Percentiles rank a stretch among this genome's conserved stretches.
These are phyloP conservation scores for Ophiostoma sp. DNA, from an alignment of 2,329 filamentous ascomycete genomes.

Conservation along the genomic window DNA sequence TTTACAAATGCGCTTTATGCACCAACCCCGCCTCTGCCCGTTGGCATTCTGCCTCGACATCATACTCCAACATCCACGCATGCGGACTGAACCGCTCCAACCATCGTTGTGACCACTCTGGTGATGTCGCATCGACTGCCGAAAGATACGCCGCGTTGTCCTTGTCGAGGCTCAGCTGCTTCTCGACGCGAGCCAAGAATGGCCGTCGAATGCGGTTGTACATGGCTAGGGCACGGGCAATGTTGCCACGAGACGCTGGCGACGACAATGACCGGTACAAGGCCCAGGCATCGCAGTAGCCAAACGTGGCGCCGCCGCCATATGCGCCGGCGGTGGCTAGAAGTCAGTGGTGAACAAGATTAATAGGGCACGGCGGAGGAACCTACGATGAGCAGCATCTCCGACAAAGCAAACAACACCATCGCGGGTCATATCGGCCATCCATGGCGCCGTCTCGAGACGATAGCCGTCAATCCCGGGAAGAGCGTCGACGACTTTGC, in stretches of 20 bases:
- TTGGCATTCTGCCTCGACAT: constrained; percentile 22
- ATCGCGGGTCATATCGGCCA: constrained; percentile 18
- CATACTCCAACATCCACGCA: constrained; percentile 22
- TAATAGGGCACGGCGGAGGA: too few species aligned
- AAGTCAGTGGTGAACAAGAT: not conserved
- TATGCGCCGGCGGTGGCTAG: constrained; percentile 22
- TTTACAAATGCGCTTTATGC: not conserved
- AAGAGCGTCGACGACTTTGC: constrained; percentile 9
- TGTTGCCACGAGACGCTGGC: constrained; percentile 1
- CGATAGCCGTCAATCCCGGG: constrained; percentile 20
- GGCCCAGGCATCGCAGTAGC: constrained; percentile 22
- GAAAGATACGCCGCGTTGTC: not conserved
- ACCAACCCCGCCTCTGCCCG: not conserved
- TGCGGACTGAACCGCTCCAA: constrained; percentile 18
- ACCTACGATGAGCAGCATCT: constrained; percentile 25
- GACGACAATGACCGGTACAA: constrained; percentile 14
- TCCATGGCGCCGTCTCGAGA: constrained; percentile 20
- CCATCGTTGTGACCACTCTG: constrained; percentile 19
- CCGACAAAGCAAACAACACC: constrained; percentile 20
- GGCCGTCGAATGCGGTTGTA: constrained; percentile 20
- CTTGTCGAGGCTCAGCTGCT: constrained; percentile 11
- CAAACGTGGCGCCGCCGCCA: constrained; percentile 18
- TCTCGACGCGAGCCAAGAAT: constrained; percentile 19
- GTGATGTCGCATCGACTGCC: not conserved
- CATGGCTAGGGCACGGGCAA: constrained; percentile 5